Evolutionary conservation across 495 filamentous ascomycete genomes (phyloP), one percentile per base, ranked within the genome.

Genomic region (Lasiosphaeriaceae sp.): DNA sequence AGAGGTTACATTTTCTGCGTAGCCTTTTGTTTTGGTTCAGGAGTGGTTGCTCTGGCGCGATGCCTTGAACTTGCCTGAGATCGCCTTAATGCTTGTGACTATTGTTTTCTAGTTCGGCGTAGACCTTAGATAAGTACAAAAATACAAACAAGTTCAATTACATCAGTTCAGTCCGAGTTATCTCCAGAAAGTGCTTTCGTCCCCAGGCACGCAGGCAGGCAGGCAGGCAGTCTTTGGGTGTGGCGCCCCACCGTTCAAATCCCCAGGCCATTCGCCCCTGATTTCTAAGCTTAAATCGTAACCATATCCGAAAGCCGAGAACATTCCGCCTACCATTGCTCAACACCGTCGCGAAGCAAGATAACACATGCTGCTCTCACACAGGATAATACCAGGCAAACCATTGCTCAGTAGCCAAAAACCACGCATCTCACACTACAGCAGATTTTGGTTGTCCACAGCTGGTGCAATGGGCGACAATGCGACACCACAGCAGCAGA

Each of bases 1-100:
- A 69, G 69, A 71, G 69, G 69, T 71, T 66, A 71, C 66, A 71
- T 54, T 29, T n/a, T 49, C n/a, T 21, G 12, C 26, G 26, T 3
- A 9, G 26, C 26, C 9, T 31, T 9, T 31, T 31, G 3, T 3
- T 3, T 3, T 31, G 26, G 26, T 31, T 31, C 26, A 31, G 26
- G 26, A n/a, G 26, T 9, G 26, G 26, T 31, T 31, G 26, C 26
- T 4, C 26, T 4, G 3, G 26, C 26, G n/a, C n/a, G n/a, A 31
- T 31, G 9, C 3, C 26, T 9, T 31, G 9, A 3, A 9, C 26
- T 4, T 31, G 26, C 26, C n/a, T n/a, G n/a, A n/a, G n/a, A n/a
- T n/a, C n/a, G n/a, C n/a, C n/a, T n/a, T n/a, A n/a, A n/a, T n/a
- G n/a, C n/a, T n/a, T n/a, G n/a, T n/a, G n/a, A n/a, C n/a, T n/a